phyloP scores from a whole-genome alignment of 2,329 filamentous ascomycete species.

The Chaetomiaceae sp. region DNA sequence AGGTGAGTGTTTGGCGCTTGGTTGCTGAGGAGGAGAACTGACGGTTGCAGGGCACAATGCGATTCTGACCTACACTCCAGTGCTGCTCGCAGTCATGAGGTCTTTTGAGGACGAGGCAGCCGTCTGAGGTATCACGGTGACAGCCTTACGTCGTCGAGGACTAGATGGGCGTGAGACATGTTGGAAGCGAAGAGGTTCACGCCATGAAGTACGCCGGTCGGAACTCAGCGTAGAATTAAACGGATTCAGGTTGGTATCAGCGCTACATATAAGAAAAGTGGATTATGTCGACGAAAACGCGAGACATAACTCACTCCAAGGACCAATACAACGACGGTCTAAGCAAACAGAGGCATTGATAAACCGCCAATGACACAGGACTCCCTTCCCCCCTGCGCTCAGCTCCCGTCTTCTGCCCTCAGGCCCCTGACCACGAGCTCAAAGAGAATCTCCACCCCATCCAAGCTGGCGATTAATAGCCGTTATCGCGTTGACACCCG shows the following conservation, averaged over 20 bases:
- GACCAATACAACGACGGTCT: not conserved
- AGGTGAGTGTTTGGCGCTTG: slow-evolving; percentile 38
- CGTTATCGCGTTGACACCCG: slow-evolving; percentile 48
- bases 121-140: not conserved
- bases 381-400: no score
- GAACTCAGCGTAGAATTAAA: not conserved
- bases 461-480: slow-evolving; percentile 51
- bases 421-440: not conserved
- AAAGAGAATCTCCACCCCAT: slow-evolving; percentile 39
- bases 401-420: not conserved
- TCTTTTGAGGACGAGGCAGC: slow-evolving; percentile 45
- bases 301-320: not conserved
- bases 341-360: not conserved
- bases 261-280: not conserved
- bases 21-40: slow-evolving; percentile 1
- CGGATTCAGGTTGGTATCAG: not conserved
- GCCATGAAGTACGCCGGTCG: not conserved
- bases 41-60: slow-evolving; percentile 59
- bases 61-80: slow-evolving; percentile 61
- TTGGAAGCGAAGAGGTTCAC: no score
- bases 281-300: not conserved
- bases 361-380: not conserved
- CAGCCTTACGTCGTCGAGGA: no score
- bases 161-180: no score
- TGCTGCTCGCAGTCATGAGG: slow-evolving; percentile 60